Base-by-base conservation (phyloP, 139 green algal species). In the Gonium pectorale region DNA sequence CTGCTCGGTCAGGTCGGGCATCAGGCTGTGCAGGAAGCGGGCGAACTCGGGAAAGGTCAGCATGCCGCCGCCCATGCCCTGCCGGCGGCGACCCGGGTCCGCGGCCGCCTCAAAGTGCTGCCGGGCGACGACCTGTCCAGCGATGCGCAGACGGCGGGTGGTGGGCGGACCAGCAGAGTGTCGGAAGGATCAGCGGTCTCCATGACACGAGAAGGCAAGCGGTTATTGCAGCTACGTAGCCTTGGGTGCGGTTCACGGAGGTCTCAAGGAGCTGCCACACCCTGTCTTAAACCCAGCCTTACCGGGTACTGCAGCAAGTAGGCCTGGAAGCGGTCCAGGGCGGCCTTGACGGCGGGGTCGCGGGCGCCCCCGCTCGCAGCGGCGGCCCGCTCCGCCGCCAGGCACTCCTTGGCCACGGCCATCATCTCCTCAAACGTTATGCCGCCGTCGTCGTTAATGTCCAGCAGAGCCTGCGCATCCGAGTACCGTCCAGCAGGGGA, bases 391-490 rank as follows among this genome's bases (percentile, higher is more conserved):
- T 81, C 78, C 38, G 77, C 85, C n/a, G 40, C 79, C 71, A 89
- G 83, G 37, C 85, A 85, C 60, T 86, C 85, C 49, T 86, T 86
- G 27, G 81, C 85, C 41, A 81, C 80, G 15, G 7, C 64, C 56
- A 90, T 80, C 68, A 92, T 80, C 81, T 92, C 88, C 26, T 86
- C 68, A 31, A 87, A 90, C 6, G 41, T 56, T 46, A 90, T 80
- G 21, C 63, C 27, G 67, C 85, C 85, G 41, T 89, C 81, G 19
- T 80, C 85, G 69, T 90, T 81, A 62, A 86, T 67, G 81, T 92
- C 88, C 62, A 92, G 73, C 68, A 92, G 84, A 0, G 84, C 74
- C 85, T 90, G 85, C n/a, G n/a, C n/a, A n/a, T n/a, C n/a, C n/a
- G n/a, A n/a, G n/a, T n/a, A n/a, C n/a, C n/a, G n/a, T n/a, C n/a